A percentile compares a stretch with the other conserved stretches of the same genome.
Conservation (phyloP, 306 rosid species). For the Mimosa bimucronata region DNA sequence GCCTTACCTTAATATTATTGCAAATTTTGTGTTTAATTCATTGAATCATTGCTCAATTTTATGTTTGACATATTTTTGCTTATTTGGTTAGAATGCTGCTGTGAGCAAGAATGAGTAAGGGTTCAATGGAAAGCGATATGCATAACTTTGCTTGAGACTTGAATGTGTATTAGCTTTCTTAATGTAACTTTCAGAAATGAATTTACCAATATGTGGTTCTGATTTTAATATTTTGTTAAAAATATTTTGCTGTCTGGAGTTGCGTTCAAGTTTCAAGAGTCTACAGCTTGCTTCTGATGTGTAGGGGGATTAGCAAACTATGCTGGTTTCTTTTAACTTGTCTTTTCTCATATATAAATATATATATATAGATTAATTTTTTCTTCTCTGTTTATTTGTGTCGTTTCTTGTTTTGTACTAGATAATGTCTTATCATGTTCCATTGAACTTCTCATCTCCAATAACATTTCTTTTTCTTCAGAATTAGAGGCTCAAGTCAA, state of each 20-base stretch:
- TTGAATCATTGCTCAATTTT: background rate
- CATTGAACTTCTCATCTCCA: background rate
- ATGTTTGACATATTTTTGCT: background rate
- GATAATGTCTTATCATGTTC: background rate
- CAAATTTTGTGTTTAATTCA: background rate
- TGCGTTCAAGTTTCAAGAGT: background rate
- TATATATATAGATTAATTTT: background rate
- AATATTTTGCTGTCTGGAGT: background rate
- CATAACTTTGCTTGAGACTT: background rate
- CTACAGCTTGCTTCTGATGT: background rate
- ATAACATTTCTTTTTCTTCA: background rate
- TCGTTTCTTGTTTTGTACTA: background rate
- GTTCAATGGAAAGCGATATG: background rate
- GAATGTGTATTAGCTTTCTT: background rate
- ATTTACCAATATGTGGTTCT: background rate
- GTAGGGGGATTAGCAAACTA: background rate
- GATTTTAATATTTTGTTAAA: background rate
- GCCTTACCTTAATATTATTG: constrained; percentile 12
- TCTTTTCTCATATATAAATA: too few species aligned
- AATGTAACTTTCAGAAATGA: background rate
- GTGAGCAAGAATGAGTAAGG: background rate
- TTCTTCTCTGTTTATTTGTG: too few species aligned
- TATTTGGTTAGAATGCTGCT: background rate
- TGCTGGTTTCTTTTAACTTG: background rate
- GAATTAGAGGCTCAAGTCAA: background rate